Evolutionary conservation across 1,284 basidiomycete genomes (phyloP).

Genomic region (Boletus holoroseus): DNA sequence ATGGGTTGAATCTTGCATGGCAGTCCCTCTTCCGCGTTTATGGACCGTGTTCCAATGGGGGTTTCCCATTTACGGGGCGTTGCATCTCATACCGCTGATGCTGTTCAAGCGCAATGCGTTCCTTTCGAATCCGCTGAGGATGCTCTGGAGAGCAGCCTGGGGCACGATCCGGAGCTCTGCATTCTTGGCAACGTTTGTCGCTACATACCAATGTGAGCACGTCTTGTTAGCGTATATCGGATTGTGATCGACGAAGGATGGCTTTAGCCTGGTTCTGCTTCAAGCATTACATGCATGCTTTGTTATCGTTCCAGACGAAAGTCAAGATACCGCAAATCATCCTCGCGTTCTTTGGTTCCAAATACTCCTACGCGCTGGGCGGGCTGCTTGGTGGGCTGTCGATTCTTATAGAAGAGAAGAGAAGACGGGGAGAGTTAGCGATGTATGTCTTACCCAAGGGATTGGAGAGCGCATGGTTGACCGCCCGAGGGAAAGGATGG

Average conservation of each 20-base stretch:
- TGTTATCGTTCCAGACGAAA: constrained; percentile 40
- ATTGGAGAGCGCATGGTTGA: constrained; percentile 82
- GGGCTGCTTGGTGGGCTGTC: constrained; percentile 76
- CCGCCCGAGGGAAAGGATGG: constrained; percentile 69
- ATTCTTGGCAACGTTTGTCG: constrained; percentile 83
- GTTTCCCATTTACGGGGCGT: constrained; percentile 78
- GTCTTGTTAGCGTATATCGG: neutral
- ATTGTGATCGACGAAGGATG: neutral
- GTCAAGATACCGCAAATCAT: constrained; percentile 46
- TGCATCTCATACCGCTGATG: constrained; percentile 85
- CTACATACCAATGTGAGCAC: constrained; percentile 75
- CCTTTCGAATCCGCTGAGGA: constrained; percentile 53
- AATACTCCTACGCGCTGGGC: constrained; percentile 68
- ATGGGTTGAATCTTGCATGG: constrained; percentile 63
- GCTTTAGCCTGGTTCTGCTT: constrained; percentile 66
- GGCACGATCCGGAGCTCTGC: constrained; percentile 84
- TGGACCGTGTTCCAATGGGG: constrained; percentile 83
- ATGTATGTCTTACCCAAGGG: constrained; percentile 96
- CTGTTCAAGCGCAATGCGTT: constrained; percentile 69
- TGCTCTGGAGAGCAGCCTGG: constrained; percentile 59
- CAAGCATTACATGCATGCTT: constrained; percentile 55
- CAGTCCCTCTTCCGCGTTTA: constrained; percentile 70
- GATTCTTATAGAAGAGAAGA: constrained; percentile 83
- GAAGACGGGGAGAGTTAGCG: constrained; percentile 77
- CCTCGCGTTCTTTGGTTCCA: constrained; percentile 56